phyloP scores from a whole-genome alignment of 2,329 filamentous ascomycete genomes.

The Verticillium longisporum region DNA sequence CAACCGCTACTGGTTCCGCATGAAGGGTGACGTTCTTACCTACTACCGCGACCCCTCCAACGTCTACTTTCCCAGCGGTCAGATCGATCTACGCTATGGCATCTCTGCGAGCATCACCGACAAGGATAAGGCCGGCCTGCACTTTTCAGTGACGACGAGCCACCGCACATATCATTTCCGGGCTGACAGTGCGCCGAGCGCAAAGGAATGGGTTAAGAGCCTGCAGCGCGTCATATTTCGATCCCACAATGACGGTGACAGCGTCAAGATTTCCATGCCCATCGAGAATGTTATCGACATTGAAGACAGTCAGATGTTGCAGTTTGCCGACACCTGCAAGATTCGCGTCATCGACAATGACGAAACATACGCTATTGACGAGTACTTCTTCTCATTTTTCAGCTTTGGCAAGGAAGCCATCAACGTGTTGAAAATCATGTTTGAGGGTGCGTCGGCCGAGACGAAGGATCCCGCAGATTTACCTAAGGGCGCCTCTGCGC shows the following conservation, averaged over 20 bases:
- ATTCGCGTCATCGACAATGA: constrained; percentile 89
- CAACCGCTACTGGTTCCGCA: constrained; percentile 84
- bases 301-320: constrained; percentile 83
- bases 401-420: constrained; percentile 78
- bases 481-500: constrained; percentile 6
- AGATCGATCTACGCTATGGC: constrained; percentile 86
- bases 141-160: constrained; percentile 77
- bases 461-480: constrained; percentile 2
- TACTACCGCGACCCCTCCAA: constrained; percentile 83
- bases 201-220: constrained; percentile 93
- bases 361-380: constrained; percentile 91
- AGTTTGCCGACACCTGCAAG: constrained; percentile 90
- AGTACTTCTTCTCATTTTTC: constrained; percentile 98
- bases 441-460: constrained; percentile 53
- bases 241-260: constrained; percentile 92
- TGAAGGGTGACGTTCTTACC: constrained; percentile 86
- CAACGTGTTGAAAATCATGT: constrained; percentile 65
- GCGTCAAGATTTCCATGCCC: constrained; percentile 89
- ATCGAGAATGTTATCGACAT: constrained; percentile 87
- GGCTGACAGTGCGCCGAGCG: constrained; percentile 80
- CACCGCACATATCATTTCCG: constrained; percentile 80
- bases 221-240: constrained; percentile 93
- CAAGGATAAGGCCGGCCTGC: constrained; percentile 67
- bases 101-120: constrained; percentile 78
- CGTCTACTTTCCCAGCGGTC: constrained; percentile 84